phyloP scores from a whole-genome alignment of 1,284 basidiomycete genomes.

The Amylostereum areolatum region DNA sequence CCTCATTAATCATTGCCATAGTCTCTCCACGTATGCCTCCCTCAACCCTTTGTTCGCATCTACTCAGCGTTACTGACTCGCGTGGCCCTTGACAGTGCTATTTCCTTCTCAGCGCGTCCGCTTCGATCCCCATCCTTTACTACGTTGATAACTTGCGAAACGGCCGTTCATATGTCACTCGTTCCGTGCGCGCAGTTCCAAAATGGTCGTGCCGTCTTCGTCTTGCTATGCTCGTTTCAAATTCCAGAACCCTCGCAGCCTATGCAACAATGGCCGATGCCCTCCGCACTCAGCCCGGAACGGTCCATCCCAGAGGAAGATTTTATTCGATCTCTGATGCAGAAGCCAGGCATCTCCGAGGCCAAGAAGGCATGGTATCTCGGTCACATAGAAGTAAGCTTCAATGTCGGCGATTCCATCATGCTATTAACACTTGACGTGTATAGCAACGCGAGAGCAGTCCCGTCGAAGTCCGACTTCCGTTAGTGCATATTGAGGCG shows the following conservation, averaged over 20 bases:
- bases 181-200: constrained; percentile 78
- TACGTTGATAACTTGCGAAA: constrained; percentile 82
- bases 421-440: background rate
- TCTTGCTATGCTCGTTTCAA: constrained; percentile 84
- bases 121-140: constrained; percentile 77
- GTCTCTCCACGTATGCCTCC: constrained; percentile 29
- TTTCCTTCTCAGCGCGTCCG: constrained; percentile 75
- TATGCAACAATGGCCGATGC: constrained; percentile 59
- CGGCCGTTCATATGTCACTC: constrained; percentile 69
- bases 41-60: background rate
- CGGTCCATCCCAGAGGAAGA: constrained; percentile 60
- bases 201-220: constrained; percentile 72
- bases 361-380: constrained; percentile 25
- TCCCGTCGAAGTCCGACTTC: constrained; percentile 62
- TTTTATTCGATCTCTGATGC: constrained; percentile 12
- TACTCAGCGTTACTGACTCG: background rate
- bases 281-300: constrained; percentile 50
- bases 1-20: constrained; percentile 11
- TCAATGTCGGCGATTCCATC: constrained; percentile 1
- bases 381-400: constrained; percentile 40
- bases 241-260: constrained; percentile 74
- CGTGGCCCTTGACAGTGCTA: constrained; percentile 53
- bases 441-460: constrained; percentile 61
- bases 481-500: constrained; percentile 25
- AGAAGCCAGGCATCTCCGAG: constrained; percentile 25